These are phyloP conservation scores for Casaregolazyma suthepensis DNA, from an alignment of 1,139 yeast genomes.

Conservation along the genomic window DNA sequence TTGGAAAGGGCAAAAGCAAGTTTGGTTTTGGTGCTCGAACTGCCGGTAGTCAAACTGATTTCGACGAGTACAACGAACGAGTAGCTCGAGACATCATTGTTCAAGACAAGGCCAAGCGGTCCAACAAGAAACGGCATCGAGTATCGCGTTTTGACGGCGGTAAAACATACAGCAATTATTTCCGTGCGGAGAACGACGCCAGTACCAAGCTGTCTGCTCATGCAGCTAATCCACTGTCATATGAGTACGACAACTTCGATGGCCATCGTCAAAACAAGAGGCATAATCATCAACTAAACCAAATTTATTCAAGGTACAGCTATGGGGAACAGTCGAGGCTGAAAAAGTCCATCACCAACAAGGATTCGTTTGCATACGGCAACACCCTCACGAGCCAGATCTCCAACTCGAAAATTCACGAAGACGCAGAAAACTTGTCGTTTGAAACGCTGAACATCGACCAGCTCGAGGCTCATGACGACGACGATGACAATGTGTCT, in stretches of 20 bases:
- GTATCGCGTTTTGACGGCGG: conserved; percentile 15
- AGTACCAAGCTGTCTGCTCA: not conserved
- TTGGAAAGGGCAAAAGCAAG: conserved; percentile 11
- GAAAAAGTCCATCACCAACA: conserved; percentile 7
- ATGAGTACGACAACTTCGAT: conserved; percentile 26
- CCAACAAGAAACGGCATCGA: conserved; percentile 18
- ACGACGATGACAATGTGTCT: conserved; percentile 17
- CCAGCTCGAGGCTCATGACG: conserved; percentile 17
- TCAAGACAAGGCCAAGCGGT: conserved; percentile 24
- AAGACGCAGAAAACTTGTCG: conserved; percentile 13
- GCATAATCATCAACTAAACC: conserved; percentile 25
- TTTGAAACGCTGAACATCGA: conserved; percentile 24
- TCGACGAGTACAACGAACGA: conserved; percentile 34
- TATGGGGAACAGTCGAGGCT: conserved; percentile 18
- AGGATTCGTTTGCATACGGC: not conserved
- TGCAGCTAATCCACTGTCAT: conserved; percentile 21
- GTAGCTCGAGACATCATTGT: conserved; percentile 34
- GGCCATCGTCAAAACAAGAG: conserved; percentile 26
- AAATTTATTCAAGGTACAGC: conserved; percentile 22
- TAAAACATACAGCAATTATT: conserved; percentile 25
- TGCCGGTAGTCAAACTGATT: conserved; percentile 27
- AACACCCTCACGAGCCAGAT: conserved; percentile 3
- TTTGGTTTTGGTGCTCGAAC: conserved; percentile 1
- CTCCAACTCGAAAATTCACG: not conserved
- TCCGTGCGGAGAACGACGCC: conserved; percentile 15